Evolutionary conservation across 2,329 filamentous ascomycete species (phyloP).

Genomic region (Sclerotiophoma versabilis): DNA sequence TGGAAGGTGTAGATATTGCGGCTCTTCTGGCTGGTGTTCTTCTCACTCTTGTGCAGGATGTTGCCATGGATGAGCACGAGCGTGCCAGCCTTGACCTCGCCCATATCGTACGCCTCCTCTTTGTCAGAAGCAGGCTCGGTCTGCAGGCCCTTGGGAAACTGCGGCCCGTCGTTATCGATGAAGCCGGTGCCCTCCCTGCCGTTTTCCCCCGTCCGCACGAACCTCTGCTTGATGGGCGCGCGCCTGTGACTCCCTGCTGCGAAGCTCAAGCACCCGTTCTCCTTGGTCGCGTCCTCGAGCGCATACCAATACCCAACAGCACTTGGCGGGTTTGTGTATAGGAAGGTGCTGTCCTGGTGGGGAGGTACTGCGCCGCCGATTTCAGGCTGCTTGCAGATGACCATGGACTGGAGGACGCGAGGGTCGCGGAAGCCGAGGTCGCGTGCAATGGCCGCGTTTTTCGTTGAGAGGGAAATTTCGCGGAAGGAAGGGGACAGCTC

Average conservation of each 20-base stretch:
- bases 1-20: slow-evolving; percentile 98
- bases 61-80: slow-evolving; percentile 96
- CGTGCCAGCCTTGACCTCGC: slow-evolving; percentile 89
- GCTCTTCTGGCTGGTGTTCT: slow-evolving; percentile 83
- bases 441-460: slow-evolving; percentile 70
- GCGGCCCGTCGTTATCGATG: slow-evolving; percentile 68
- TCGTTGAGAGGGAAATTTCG: slow-evolving; percentile 58
- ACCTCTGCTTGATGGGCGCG: slow-evolving; percentile 73
- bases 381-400: slow-evolving; percentile 97
- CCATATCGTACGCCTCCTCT: slow-evolving; percentile 71
- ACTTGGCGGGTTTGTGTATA: slow-evolving; percentile 87
- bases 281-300: slow-evolving; percentile 84
- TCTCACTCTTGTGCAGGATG: slow-evolving; percentile 93
- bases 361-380: slow-evolving; percentile 90
- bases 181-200: slow-evolving; percentile 53
- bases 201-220: slow-evolving; percentile 67
- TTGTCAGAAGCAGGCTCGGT: slow-evolving; percentile 53
- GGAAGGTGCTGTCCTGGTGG: slow-evolving; percentile 90
- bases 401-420: slow-evolving; percentile 87
- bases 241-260: slow-evolving; percentile 80
- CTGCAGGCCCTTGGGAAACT: slow-evolving; percentile 62
- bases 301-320: slow-evolving; percentile 98
- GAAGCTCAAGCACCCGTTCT: slow-evolving; percentile 91
- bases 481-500: slow-evolving; percentile 58
- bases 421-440: slow-evolving; percentile 79